Evolutionary conservation across 1,284 basidiomycete genomes (phyloP).

Genomic region (Moesziomyces globuligerus): DNA sequence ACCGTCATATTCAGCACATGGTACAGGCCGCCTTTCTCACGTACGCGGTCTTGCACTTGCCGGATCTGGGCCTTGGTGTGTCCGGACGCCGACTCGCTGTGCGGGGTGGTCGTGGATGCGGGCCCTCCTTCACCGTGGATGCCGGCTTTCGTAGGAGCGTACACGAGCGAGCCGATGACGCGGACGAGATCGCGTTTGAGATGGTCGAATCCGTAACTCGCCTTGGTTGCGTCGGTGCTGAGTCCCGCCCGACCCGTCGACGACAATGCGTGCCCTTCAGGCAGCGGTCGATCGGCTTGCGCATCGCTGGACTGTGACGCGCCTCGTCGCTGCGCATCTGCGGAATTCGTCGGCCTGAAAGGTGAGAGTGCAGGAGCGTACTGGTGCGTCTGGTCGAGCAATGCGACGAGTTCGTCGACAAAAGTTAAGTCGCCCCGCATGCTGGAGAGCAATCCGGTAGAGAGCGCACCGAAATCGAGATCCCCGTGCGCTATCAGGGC

Average conservation of each 20-base stretch:
- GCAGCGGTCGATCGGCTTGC: conserved; percentile 7
- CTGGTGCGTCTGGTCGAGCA: conserved; percentile 39
- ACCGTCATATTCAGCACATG: conserved; percentile 62
- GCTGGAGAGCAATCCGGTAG: conserved; percentile 8
- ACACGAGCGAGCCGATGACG: conserved; percentile 46
- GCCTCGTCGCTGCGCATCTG: background rate
- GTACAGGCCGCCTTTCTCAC: conserved; percentile 54
- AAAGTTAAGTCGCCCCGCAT: conserved; percentile 15
- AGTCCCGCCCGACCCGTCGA: conserved; percentile 36
- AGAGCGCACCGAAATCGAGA: conserved; percentile 2
- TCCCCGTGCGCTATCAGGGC: background rate
- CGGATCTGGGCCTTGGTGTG: conserved; percentile 22
- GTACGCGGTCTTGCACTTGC: conserved; percentile 55
- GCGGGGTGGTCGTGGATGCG: background rate
- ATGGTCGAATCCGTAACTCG: conserved; percentile 45
- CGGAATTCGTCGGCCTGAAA: conserved; percentile 23
- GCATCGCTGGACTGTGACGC: background rate
- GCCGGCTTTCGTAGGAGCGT: conserved; percentile 5
- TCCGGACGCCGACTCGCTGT: background rate
- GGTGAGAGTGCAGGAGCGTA: conserved; percentile 54
- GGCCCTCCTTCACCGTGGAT: background rate
- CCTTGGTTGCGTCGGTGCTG: conserved; percentile 7
- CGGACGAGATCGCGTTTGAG: conserved; percentile 60
- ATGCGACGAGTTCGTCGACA: conserved; percentile 28
- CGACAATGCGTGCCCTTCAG: conserved; percentile 46